Base-by-base conservation (phyloP, 2,329 filamentous ascomycete species). In the Orbilia ellipsospora region DNA sequence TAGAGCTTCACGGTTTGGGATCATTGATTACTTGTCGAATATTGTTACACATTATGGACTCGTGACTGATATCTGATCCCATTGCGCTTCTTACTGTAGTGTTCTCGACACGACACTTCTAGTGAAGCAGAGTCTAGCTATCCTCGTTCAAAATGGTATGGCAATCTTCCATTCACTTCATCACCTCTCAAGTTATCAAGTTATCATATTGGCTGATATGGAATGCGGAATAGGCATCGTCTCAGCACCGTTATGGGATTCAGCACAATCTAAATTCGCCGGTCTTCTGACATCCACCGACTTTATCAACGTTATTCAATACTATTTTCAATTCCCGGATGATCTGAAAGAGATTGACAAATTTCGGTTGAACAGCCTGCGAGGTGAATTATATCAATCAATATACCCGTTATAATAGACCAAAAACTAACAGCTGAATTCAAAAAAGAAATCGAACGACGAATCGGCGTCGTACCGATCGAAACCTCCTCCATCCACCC, bases 261-360 rank as follows among this genome's bases (percentile, higher is more conserved):
- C 94, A 26, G 90, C 92, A 78, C 92, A 90, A 2, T 96, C 94
- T 26, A 93, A 91, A 42, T 99, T 98, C 83, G 95, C 94, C 48
- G 95, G 95, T 45, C 88, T 99, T 57, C 87, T 99, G 78, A 99
- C 95, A 28, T 95, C 93, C 77, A 96, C 93, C 76, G 95, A 99
- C 84, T 99, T 95, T 82, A 96, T 99, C 84, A 99, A 99, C 81
- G 91, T 99, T 69, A 96, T 99, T 48, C 94, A 98, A 82, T 99
- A 99, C 84, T 98, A 99, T 85, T 97, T 93, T 86, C 94, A 98
- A 83, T 96, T 95, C 80, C 95, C 94, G 1, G 92, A 96, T 78
- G 91, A 94, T 72, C 88, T 98, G 76, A 89, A 90, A 78, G 90
- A 94, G 81, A 92, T 99, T 80, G 95, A 98, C 79, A 92, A 97